Evolutionary conservation across 805 yeast genomes (phyloP).

Genomic region (Scheffersomyces ergatensis): DNA sequence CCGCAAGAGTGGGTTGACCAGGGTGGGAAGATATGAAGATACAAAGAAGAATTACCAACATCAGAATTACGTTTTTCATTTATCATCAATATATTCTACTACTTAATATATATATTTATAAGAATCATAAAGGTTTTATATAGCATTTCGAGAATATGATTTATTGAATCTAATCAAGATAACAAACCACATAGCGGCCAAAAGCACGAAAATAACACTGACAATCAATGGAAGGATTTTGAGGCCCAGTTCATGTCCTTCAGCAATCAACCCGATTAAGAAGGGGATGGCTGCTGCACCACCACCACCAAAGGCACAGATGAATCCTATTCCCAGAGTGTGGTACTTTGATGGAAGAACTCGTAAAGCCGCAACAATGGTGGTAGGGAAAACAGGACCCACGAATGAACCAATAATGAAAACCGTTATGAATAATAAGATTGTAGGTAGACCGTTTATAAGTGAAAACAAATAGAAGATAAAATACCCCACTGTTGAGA

Average conservation of each 20-base stretch:
- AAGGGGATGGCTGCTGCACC: constrained; percentile 81
- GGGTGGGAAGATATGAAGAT: constrained; percentile 25
- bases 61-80: too few species aligned
- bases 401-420: constrained; percentile 46
- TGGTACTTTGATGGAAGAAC: constrained; percentile 60
- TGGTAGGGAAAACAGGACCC: constrained; percentile 65
- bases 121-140: constrained; percentile 1
- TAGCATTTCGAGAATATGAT: constrained; percentile 3
- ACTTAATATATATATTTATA: not conserved
- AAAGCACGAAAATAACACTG: constrained; percentile 18
- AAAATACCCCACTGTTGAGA: constrained; percentile 27
- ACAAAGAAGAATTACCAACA: not conserved
- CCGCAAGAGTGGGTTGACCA: constrained; percentile 75
- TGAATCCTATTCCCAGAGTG: constrained; percentile 67
- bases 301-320: constrained; percentile 77
- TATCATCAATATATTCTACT: too few species aligned
- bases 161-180: constrained; percentile 11
- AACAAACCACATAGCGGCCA: constrained; percentile 24
- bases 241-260: constrained; percentile 31
- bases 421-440: constrained; percentile 33
- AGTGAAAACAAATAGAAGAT: constrained; percentile 23
- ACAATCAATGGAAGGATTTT: constrained; percentile 30
- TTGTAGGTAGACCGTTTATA: constrained; percentile 19
- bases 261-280: constrained; percentile 50
- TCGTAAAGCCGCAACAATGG: constrained; percentile 61